Evolutionary conservation across 257 asterid genomes (phyloP), one percentile per base, ranked within the genome.

Genomic region (Gardenia jasminoides): DNA sequence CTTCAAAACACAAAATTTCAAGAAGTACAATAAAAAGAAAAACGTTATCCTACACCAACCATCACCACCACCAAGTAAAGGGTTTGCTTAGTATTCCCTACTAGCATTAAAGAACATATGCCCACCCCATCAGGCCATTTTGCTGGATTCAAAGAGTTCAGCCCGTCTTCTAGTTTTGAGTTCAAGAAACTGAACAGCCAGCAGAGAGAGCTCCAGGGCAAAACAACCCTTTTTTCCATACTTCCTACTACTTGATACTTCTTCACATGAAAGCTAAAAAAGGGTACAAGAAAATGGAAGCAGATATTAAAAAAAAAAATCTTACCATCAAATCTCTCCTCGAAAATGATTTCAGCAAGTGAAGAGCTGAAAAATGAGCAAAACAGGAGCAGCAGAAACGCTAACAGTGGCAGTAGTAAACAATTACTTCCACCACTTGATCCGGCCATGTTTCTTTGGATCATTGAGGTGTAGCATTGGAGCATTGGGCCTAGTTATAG

Each of bases 271-370:
- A 36, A 36, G 3, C 67, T 62, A 11, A 1, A 26, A n/a, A n/a
- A 62, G 67, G 67, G 67, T 62, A n/a, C 36, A 62, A 62, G 41
- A 62, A 26, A 70, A 50, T 48, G 26, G 22, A 30, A 56, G 9
- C 5, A 46, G 8, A 76, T 3, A 13, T 44, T 7, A 12, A 59
- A 61, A 69, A 73, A 12, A 59, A 61, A 69, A 73, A 68, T 20
- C 71, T 50, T 80, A 93, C 99, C 99, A 0, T 93, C 97, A 82
- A 95, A 95, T 2, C 96, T 92, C 89, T 93, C 99, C 81, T 95
- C 99, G 61, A 95, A 95, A 59, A 93, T 86, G 81, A 93, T 86
- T 59, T 92, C 98, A 58, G 94, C 92, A 22, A 80, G 50, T 19
- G 94, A 80, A 47, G 82, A 78, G 85, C 79, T 59, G 68, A 85